Percentiles rank a stretch among this genome's conserved stretches.
Evolutionary conservation across 1,284 basidiomycete species (phyloP).

Genomic region (Phenoliferia sp.): DNA sequence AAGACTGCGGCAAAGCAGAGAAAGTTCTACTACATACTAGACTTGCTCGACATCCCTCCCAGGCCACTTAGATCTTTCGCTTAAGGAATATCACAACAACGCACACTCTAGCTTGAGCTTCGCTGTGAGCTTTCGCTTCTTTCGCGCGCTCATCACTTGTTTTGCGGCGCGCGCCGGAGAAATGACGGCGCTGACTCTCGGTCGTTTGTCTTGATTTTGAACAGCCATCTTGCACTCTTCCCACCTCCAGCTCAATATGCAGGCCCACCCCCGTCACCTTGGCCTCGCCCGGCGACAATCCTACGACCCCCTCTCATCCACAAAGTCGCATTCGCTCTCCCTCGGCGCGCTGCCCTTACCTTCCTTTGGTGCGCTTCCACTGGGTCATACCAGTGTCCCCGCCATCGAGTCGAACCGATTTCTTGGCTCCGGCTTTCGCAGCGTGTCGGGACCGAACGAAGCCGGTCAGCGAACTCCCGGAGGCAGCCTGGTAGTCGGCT

Average conservation of each 20-base stretch:
- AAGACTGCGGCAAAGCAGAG: too few relatives aligned
- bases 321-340: constrained; percentile 18
- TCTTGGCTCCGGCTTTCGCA: constrained; percentile 5
- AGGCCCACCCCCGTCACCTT: background rate
- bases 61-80: too few relatives aligned
- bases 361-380: constrained; percentile 28
- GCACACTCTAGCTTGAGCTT: too few relatives aligned
- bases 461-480: constrained; percentile 29
- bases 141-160: too few relatives aligned
- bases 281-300: constrained; percentile 26
- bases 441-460: constrained; percentile 11
- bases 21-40: too few relatives aligned
- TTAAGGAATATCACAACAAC: too few relatives aligned
- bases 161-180: too few relatives aligned
- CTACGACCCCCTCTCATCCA: constrained; percentile 26
- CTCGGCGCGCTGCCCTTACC: constrained; percentile 34
- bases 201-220: too few relatives aligned
- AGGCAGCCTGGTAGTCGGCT: constrained; percentile 26
- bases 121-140: too few relatives aligned
- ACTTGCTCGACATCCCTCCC: too few relatives aligned
- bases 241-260: background rate
- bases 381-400: constrained; percentile 32
- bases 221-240: background rate
- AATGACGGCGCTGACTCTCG: too few relatives aligned
- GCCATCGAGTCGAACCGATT: constrained; percentile 26